These are phyloP conservation scores for Corylus heterophylla DNA, from an alignment of 306 rosid genomes.

Conservation along the genomic window DNA sequence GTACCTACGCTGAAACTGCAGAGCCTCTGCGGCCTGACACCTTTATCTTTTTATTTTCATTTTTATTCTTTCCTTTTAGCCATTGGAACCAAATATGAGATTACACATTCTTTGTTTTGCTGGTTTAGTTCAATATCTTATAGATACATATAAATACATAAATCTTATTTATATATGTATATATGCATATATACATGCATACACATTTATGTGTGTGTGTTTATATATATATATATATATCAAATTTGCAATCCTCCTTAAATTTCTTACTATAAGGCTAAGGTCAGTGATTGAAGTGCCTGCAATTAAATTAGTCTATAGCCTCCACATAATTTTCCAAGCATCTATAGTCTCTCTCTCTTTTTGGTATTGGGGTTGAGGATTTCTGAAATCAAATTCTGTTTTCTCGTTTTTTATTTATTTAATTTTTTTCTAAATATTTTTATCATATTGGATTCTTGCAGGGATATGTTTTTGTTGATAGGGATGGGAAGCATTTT, in stretches of 20 bases:
- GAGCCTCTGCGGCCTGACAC: background rate
- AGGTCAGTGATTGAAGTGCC: background rate
- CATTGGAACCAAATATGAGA: background rate
- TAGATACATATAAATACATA: too few species aligned
- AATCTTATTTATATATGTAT: too few species aligned
- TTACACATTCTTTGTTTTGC: too few species aligned
- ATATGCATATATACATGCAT: too few species aligned
- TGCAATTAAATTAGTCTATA: too few species aligned
- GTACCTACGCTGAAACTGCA: background rate
- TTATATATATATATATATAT: too few species aligned
- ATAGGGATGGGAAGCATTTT: slow-evolving; percentile 87
- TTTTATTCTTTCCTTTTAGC: background rate
- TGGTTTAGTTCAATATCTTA: too few species aligned
- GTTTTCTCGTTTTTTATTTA: background rate
- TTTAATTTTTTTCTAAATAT: background rate
- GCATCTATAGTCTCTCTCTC: background rate
- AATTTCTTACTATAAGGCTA: background rate
- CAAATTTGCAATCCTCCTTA: too few species aligned
- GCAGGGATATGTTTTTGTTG: slow-evolving; percentile 87
- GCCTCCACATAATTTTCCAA: background rate
- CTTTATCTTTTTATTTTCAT: background rate
- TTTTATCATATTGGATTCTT: slow-evolving; percentile 24
- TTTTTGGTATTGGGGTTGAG: background rate
- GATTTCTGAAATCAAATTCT: background rate
- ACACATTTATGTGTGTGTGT: too few species aligned